These are phyloP conservation scores for Selenicereus undatus DNA, from an alignment of 148 eudicot genomes.

Conservation along the genomic window DNA sequence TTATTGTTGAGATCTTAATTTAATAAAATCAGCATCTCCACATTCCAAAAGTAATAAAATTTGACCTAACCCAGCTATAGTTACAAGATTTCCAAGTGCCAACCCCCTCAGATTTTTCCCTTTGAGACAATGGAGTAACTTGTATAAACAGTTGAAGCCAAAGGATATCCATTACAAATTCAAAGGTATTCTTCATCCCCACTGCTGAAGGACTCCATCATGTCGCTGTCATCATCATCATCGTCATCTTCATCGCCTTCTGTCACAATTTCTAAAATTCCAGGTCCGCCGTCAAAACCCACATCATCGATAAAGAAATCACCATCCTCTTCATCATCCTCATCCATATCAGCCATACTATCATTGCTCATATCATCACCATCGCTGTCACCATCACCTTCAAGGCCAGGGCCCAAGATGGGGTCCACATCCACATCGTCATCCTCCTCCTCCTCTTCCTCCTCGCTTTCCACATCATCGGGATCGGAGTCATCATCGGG, in stretches of 20 bases:
- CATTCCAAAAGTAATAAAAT: not conserved
- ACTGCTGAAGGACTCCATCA: conserved; percentile 62
- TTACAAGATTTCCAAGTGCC: conserved; percentile 12
- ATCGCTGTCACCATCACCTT: conserved; percentile 66
- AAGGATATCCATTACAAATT: not conserved
- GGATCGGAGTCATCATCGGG: conserved; percentile 97
- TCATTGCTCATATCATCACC: conserved; percentile 59
- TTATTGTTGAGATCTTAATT: conserved; percentile 16
- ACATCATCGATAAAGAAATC: conserved; percentile 52
- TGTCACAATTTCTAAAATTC: conserved; percentile 58
- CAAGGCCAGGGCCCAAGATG: conserved; percentile 42
- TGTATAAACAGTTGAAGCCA: not conserved
- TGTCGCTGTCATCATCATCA: conserved; percentile 61
- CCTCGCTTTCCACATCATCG: conserved; percentile 82
- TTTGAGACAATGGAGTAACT: not conserved
- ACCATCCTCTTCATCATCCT: conserved; percentile 66
- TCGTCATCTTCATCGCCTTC: conserved; percentile 79
- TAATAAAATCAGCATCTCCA: conserved; percentile 20
- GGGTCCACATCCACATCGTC: conserved; percentile 66
- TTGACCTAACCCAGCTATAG: conserved; percentile 22
- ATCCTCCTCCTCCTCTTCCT: conserved; percentile 60
- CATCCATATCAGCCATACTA: conserved; percentile 49
- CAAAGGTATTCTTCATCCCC: conserved; percentile 57
- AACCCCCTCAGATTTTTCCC: not conserved
- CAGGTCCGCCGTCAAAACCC: conserved; percentile 52